These are phyloP conservation scores for Sclerotinia sclerotiorum DNA, from an alignment of 2,329 filamentous ascomycete species.

Conservation along the genomic window DNA sequence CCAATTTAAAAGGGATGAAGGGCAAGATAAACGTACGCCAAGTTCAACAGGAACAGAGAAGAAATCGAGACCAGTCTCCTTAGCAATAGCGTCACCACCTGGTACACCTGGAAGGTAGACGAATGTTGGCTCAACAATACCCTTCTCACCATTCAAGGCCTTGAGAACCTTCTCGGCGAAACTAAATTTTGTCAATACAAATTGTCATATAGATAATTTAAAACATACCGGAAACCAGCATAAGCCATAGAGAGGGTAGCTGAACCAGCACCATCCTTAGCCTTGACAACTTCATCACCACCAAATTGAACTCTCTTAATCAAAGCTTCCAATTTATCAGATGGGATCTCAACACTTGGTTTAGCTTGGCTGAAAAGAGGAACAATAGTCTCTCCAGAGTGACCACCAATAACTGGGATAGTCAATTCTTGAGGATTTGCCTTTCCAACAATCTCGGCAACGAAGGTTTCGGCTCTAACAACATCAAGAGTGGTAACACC, in stretches of 20 bases:
- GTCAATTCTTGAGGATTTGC: conserved; percentile 49
- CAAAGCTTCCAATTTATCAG: conserved; percentile 43
- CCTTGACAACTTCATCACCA: conserved; percentile 98
- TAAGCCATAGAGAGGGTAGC: conserved; percentile 99
- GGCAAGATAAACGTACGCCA: conserved; percentile 70
- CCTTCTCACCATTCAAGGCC: conserved; percentile 90
- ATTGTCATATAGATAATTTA: neutral
- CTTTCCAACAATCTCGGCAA: conserved; percentile 62
- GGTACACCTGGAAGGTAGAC: conserved; percentile 90
- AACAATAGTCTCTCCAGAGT: conserved; percentile 98
- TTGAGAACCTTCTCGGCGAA: conserved; percentile 94
- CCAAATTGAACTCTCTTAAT: conserved; percentile 97
- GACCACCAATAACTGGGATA: conserved; percentile 92
- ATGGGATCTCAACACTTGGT: conserved; percentile 74
- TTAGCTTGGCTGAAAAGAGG: conserved; percentile 92
- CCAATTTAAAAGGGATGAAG: conserved; percentile 59
- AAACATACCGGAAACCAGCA: conserved; percentile 79
- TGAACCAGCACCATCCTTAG: conserved; percentile 96
- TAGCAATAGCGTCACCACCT: conserved; percentile 81
- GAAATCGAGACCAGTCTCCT: conserved; percentile 83
- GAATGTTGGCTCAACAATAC: conserved; percentile 90
- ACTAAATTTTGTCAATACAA: conserved; percentile 46
- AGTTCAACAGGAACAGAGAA: conserved; percentile 97
- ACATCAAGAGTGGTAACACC: conserved; percentile 99
- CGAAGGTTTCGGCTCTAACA: conserved; percentile 96